Conservation (phyloP, 768 basidiomycete species). For the Kwoniella europaea region DNA sequence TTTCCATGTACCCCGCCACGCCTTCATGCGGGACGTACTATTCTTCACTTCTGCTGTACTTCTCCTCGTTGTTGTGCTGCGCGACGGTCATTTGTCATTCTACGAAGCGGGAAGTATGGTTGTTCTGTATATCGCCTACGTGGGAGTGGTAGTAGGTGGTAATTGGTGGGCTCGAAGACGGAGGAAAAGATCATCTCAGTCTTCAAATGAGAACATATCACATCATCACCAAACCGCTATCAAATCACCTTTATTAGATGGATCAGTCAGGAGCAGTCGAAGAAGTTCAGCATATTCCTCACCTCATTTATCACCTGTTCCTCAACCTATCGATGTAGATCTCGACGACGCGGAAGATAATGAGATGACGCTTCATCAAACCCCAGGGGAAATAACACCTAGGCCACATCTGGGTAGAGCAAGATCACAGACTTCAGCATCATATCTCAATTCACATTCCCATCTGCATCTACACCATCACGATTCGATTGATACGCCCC, state of each 20-base stretch:
- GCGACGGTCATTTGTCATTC: slow-evolving; percentile 71
- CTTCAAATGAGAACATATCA: slow-evolving; percentile 35
- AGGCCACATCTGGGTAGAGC: slow-evolving; percentile 17
- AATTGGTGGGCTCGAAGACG: slow-evolving; percentile 73
- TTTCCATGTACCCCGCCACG: slow-evolving; percentile 76
- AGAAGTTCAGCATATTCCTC: slow-evolving; percentile 60
- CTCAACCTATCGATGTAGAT: slow-evolving; percentile 2
- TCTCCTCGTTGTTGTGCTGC: slow-evolving; percentile 76
- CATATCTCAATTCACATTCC: slow-evolving; percentile 7
- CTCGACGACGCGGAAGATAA: neutral
- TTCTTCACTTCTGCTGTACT: slow-evolving; percentile 86
- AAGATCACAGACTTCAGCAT: slow-evolving; percentile 22
- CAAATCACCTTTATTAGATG: slow-evolving; percentile 49
- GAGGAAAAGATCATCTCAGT: slow-evolving; percentile 60
- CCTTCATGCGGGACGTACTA: slow-evolving; percentile 90
- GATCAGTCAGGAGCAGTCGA: slow-evolving; percentile 59
- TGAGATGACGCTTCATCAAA: neutral
- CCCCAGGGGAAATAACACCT: slow-evolving; percentile 14
- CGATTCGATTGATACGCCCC: slow-evolving; percentile 42
- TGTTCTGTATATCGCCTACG: slow-evolving; percentile 77
- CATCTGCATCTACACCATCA: slow-evolving; percentile 12
- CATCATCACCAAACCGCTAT: slow-evolving; percentile 45
- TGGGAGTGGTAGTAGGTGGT: slow-evolving; percentile 71
- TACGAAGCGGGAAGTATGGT: slow-evolving; percentile 79
- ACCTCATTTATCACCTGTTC: slow-evolving; percentile 13